Evolutionary conservation across 768 basidiomycete species (phyloP).

Genomic region (Cystobasidium ongulense): DNA sequence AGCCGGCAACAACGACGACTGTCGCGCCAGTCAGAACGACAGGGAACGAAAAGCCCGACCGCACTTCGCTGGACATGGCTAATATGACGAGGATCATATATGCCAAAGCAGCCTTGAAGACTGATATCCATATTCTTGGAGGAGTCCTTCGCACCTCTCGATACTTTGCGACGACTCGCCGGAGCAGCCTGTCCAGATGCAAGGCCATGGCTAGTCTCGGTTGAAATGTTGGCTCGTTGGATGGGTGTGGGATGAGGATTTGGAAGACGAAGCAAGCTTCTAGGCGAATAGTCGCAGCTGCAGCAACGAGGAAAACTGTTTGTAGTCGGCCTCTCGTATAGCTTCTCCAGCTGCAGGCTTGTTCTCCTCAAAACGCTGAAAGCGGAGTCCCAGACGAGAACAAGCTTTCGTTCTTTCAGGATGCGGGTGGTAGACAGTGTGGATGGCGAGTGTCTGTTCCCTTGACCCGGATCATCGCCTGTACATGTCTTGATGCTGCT

Average conservation of each 20-base stretch:
- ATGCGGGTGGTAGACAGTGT: no score
- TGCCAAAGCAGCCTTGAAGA: slow-evolving; percentile 39
- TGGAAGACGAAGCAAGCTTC: no score
- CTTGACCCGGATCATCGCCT: no score
- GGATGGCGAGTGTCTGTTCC: no score
- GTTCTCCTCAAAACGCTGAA: no score
- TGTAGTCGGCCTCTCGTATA: no score
- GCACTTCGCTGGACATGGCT: slow-evolving; percentile 39
- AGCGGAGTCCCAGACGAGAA: no score
- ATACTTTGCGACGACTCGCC: neutral
- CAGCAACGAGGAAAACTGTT: no score
- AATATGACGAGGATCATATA: slow-evolving; percentile 42
- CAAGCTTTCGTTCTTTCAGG: no score
- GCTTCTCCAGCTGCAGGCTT: no score
- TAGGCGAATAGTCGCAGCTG: no score
- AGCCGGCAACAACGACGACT: slow-evolving; percentile 40
- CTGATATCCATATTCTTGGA: slow-evolving; percentile 3
- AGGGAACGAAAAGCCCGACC: slow-evolving; percentile 38
- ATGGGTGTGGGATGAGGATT: neutral
- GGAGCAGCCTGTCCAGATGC: neutral
- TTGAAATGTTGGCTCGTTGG: neutral
- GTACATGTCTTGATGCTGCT: no score
- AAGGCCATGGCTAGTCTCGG: neutral
- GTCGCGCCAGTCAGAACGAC: slow-evolving; percentile 32
- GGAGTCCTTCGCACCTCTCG: slow-evolving; percentile 12